Evolutionary conservation across 371 early-diverging fungal genomes (phyloP).

Genomic region (Syncephalastrum racemosum): DNA sequence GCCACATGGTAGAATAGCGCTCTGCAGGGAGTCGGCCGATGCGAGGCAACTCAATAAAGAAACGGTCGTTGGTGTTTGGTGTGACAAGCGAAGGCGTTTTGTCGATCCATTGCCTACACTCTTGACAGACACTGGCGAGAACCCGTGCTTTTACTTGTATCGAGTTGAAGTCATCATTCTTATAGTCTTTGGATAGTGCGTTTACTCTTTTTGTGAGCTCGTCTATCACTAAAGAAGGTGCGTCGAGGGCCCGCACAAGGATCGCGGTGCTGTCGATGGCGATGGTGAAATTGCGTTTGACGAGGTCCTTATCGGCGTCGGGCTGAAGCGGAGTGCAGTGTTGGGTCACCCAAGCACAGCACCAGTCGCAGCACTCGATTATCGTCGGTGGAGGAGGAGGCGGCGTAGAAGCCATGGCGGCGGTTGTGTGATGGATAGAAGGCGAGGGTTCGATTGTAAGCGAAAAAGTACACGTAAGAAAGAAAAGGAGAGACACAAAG

Average conservation of each 20-base stretch:
- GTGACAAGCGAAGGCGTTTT: slow-evolving; percentile 10
- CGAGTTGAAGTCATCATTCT: background rate
- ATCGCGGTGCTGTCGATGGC: slow-evolving; percentile 20
- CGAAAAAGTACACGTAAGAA: background rate
- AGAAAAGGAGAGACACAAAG: slow-evolving; percentile 2
- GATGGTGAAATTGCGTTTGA: slow-evolving; percentile 13
- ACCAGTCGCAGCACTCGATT: slow-evolving; percentile 25
- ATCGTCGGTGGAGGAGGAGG: slow-evolving; percentile 20
- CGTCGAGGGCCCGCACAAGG: slow-evolving; percentile 21
- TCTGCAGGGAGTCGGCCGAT: too few relatives aligned
- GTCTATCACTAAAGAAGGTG: slow-evolving; percentile 3
- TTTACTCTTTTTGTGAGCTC: slow-evolving; percentile 12
- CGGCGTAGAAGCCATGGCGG: background rate
- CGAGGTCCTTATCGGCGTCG: slow-evolving; percentile 1
- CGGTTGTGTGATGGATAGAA: background rate
- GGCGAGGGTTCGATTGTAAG: background rate
- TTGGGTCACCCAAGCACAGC: slow-evolving; percentile 21
- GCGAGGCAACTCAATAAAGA: too few relatives aligned
- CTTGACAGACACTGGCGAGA: slow-evolving; percentile 5
- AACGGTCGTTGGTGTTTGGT: too few relatives aligned
- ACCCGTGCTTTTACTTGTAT: background rate
- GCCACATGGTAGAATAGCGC: slow-evolving; percentile 21
- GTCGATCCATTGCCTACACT: slow-evolving; percentile 11
- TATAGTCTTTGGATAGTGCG: slow-evolving; percentile 1
- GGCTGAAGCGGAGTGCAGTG: slow-evolving; percentile 9